Base-by-base conservation (phyloP, 2,329 filamentous ascomycete genomes). In the Aspergillus hiratsukae region DNA sequence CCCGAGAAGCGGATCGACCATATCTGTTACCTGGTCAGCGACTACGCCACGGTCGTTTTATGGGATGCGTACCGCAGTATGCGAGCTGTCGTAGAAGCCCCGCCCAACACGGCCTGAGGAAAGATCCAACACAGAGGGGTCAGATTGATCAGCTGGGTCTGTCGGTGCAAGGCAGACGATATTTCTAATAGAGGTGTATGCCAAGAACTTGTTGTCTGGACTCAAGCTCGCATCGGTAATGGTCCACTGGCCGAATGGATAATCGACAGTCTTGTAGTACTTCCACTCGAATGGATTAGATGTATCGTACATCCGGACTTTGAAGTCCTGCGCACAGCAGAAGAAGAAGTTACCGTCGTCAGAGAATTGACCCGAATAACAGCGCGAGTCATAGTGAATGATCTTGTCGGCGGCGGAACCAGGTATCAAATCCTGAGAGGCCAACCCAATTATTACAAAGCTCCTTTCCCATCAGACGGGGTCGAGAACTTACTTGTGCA, bases 311-410 rank as follows among this genome's bases (percentile, higher is more conserved):
- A 99, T 92, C 53, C 92, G 88, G 9, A 99, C 91, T 64, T 86
- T 88, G 76, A 96, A 96, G 73, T 97, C 92, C 73, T 97, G 91
- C 9, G 88, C 89, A 67, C 89, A 94, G 5, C 88, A 87, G 70
- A 93, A 97, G 78, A 97, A 97, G 78, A 97, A 97, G 73, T 96
- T 96, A 27, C 94, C 94, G 66, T 99, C 94, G 62, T 95, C 90
- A 0, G 91, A 96, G 71, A 97, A 99, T 70, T 97, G 93, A 1
- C 94, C 94, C 3, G 91, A 96, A 69, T 97, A 97, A 53, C 94
- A 92, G 43, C 90, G 86, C 4, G 87, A 83, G 54, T 92, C 85
- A 69, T 92, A 95, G 66, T 96, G 89, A 59, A 97, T 87, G 59
- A 96, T 89, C 67, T 89, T 89, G 69, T 97, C 93, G 0, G 91